Percentiles rank a stretch among this genome's conserved stretches.
Evolutionary conservation across 169 alveolate species (phyloP).

Genomic region (Cryptosporidium tyzzeri): DNA sequence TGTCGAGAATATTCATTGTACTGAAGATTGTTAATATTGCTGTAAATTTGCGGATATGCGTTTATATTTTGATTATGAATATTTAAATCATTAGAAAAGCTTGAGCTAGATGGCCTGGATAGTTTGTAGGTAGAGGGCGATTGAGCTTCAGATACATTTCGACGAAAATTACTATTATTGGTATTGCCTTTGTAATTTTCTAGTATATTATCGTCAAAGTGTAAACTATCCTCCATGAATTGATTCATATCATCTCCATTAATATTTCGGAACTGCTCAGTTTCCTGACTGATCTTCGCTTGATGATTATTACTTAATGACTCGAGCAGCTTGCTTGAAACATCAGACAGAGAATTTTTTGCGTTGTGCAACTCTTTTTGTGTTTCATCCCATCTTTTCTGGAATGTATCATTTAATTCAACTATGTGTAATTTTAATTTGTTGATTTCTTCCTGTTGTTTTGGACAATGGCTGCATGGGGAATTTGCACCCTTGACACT

Average conservation of each 20-base stretch:
- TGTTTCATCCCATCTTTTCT: conserved; percentile 71
- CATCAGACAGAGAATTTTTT: conserved; percentile 53
- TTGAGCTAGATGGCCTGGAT: conserved; percentile 43
- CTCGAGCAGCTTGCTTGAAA: conserved; percentile 50
- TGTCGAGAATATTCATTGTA: neutral
- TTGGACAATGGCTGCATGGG: conserved; percentile 37
- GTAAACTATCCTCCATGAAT: neutral
- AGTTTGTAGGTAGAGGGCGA: conserved; percentile 38
- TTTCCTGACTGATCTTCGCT: neutral
- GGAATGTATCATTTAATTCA: conserved; percentile 59
- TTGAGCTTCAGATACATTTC: conserved; percentile 19
- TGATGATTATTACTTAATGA: conserved; percentile 6
- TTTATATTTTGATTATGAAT: neutral
- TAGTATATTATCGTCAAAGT: neutral
- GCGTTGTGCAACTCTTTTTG: conserved; percentile 58
- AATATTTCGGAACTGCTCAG: neutral
- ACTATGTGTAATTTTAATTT: conserved; percentile 50
- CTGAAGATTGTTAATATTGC: neutral
- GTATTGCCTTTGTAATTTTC: neutral
- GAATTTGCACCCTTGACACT: neutral
- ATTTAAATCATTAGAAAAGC: conserved; percentile 15
- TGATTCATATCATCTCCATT: conserved; percentile 1
- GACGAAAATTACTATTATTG: neutral
- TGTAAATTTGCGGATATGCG: neutral
- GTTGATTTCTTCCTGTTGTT: conserved; percentile 63